A percentile compares a stretch with the other conserved stretches of the same genome.
These are phyloP conservation scores for Mycena filopes DNA, from an alignment of 768 basidiomycete genomes.

Conservation along the genomic window DNA sequence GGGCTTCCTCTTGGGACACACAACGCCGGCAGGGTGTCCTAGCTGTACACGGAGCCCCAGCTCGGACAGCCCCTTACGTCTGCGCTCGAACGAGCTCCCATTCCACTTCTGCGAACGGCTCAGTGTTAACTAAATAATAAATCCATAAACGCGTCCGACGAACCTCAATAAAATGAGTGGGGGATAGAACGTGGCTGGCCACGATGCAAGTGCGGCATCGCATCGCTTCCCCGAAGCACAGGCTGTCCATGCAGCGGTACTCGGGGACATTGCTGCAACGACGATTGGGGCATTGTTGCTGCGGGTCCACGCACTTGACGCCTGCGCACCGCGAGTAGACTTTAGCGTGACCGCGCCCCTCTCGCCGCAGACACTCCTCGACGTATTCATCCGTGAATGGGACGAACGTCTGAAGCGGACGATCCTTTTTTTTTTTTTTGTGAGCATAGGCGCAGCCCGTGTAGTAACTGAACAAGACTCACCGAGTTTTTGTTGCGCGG, in stretches of 20 bases:
- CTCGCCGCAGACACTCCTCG: background rate
- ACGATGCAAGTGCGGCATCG: background rate
- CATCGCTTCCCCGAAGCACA: background rate
- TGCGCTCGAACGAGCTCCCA: background rate
- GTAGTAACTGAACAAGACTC: background rate
- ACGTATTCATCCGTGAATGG: background rate
- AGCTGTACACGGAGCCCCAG: slow-evolving; percentile 25
- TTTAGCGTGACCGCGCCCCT: slow-evolving; percentile 4
- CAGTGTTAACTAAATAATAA: no score
- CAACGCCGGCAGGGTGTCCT: slow-evolving; percentile 2
- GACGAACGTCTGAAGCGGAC: slow-evolving; percentile 5
- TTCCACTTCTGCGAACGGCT: slow-evolving; percentile 15
- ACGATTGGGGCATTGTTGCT: background rate
- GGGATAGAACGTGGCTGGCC: background rate
- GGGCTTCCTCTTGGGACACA: background rate
- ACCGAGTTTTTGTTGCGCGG: background rate
- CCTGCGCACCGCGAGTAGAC: background rate
- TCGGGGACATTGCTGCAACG: background rate
- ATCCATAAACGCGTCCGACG: background rate
- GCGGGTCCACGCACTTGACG: background rate
- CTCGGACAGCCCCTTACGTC: background rate
- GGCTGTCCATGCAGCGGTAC: background rate
- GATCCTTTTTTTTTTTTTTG: background rate
- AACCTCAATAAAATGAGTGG: background rate
- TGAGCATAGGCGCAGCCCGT: background rate